Conservation (phyloP, 192 early-diverging fungal species). For the Haplosporangium gracile region DNA sequence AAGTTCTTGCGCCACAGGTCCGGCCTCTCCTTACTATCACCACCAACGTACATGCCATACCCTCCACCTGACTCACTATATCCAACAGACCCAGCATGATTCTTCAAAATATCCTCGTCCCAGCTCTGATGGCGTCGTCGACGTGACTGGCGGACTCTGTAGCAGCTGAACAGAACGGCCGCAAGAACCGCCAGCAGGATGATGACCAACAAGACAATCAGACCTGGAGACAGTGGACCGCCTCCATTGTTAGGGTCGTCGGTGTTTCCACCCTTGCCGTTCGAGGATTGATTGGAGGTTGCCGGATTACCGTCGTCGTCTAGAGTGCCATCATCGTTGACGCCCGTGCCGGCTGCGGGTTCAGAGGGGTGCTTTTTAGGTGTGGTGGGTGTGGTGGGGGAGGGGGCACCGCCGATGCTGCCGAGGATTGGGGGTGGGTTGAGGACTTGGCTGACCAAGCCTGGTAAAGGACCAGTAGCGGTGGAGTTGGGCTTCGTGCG, state of each 20-base stretch:
- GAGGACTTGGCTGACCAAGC: constrained; percentile 14
- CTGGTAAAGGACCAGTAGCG: background rate
- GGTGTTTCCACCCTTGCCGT: background rate
- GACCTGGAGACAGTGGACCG: constrained; percentile 13
- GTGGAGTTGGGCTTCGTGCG: background rate
- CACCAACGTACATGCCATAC: constrained; percentile 43
- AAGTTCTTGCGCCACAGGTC: constrained; percentile 49
- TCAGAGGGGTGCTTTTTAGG: constrained; percentile 6
- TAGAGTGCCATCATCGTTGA: background rate
- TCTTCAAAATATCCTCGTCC: constrained; percentile 45
- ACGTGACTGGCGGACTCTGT: constrained; percentile 29
- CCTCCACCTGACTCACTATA: constrained; percentile 34
- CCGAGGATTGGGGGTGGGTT: background rate
- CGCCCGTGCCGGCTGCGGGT: background rate
- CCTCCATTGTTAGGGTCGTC: background rate
- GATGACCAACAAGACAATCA: constrained; percentile 26
- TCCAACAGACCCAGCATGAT: constrained; percentile 41
- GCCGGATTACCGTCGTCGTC: background rate
- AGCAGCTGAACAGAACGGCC: constrained; percentile 35
- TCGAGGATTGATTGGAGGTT: background rate
- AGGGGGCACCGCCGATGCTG: background rate
- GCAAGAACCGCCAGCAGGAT: constrained; percentile 10
- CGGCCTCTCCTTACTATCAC: constrained; percentile 24
- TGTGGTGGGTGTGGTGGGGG: background rate
- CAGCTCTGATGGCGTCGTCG: constrained; percentile 31